Evolutionary conservation across 192 early-diverging fungal genomes (phyloP), one percentile per base, ranked within the genome.

Genomic region (Powellomyces hirtus): DNA sequence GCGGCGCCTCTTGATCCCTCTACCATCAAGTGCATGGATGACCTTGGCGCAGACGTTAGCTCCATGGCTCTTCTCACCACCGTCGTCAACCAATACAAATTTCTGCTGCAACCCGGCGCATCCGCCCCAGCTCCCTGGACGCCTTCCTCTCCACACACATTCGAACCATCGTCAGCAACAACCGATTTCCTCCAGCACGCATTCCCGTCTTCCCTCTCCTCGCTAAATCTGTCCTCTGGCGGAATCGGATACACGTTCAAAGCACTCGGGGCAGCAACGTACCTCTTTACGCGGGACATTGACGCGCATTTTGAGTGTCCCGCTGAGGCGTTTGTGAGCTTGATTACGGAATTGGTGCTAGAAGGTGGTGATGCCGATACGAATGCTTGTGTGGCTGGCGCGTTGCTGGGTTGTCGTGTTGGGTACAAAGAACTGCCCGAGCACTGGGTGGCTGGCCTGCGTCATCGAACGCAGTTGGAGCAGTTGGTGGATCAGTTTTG

Each of bases 281-380:
- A 79, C 63, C 63, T 66, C 22, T 65, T 65, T 22, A 77, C 70
- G n/a, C 62, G 75, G 18, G 36, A 56, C 22, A 37, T 80, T 50
- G 70, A 61, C 26, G 2, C 60, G 4, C 38, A 42, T 18, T 22
- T 27, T 4, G 26, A 22, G 5, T 24, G 46, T 24, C 60, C 73
- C 0, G 74, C 70, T 0, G 53, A 56, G n/a, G 65, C 75, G 2
- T 83, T 85, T 56, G 71, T 69, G 4, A 72, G 70, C 1, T 37
- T 81, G 10, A 75, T 84, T 38, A 81, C 73, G n/a, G 77, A 78
- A 35, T 31, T 86, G 16, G 62, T 66, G 1, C 46, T 84, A 45
- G 82, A 86, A 62, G 84, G 73, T 29, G 84, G 84, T 10, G 81
- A 84, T 64, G 77, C 84, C 2, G 84, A 86, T 61, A 86, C 84